Conservation (phyloP, 495 filamentous ascomycete species). For the Articulospora tetracladia region DNA sequence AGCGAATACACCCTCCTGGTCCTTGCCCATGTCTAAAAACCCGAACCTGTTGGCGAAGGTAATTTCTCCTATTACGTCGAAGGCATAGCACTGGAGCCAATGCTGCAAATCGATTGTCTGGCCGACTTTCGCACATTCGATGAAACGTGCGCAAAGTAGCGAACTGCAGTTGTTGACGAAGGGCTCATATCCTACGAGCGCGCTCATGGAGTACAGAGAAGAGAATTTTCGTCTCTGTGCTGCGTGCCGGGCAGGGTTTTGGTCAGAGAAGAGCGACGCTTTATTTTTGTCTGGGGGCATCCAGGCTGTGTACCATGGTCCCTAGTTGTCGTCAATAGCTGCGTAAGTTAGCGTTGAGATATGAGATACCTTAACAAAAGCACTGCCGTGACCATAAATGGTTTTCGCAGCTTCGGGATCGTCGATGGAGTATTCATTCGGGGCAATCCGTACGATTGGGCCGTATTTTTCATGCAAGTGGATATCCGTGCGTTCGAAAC, state of each 20-base stretch:
- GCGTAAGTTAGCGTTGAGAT: not conserved
- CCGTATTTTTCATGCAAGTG: slow-evolving; percentile 46
- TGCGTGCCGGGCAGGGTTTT: slow-evolving; percentile 25
- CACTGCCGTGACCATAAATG: slow-evolving; percentile 20
- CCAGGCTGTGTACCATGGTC: slow-evolving; percentile 31
- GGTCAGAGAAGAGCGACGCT: slow-evolving; percentile 30
- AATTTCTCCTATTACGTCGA: slow-evolving; percentile 56
- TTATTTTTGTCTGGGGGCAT: slow-evolving; percentile 18
- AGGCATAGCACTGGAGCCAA: slow-evolving; percentile 57
- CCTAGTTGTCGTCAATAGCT: slow-evolving; percentile 11
- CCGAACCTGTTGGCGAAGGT: slow-evolving; percentile 52
- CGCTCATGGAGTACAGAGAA: slow-evolving; percentile 47
- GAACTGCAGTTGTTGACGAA: slow-evolving; percentile 50
- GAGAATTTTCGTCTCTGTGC: slow-evolving; percentile 35
- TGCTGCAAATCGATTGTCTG: slow-evolving; percentile 41
- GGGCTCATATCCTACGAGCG: slow-evolving; percentile 49
- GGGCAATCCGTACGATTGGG: slow-evolving; percentile 44
- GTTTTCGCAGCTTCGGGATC: slow-evolving; percentile 29
- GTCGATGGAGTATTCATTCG: slow-evolving; percentile 42
- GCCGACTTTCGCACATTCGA: slow-evolving; percentile 33
- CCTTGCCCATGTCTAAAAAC: slow-evolving; percentile 46
- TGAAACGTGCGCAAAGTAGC: slow-evolving; percentile 41
- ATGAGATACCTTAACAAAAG: slow-evolving; percentile 20
- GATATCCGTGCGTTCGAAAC: slow-evolving; percentile 43
- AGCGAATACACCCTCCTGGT: slow-evolving; percentile 44